Conservation (phyloP, 208 protist genomes). For the Leishmania guyanensis region DNA sequence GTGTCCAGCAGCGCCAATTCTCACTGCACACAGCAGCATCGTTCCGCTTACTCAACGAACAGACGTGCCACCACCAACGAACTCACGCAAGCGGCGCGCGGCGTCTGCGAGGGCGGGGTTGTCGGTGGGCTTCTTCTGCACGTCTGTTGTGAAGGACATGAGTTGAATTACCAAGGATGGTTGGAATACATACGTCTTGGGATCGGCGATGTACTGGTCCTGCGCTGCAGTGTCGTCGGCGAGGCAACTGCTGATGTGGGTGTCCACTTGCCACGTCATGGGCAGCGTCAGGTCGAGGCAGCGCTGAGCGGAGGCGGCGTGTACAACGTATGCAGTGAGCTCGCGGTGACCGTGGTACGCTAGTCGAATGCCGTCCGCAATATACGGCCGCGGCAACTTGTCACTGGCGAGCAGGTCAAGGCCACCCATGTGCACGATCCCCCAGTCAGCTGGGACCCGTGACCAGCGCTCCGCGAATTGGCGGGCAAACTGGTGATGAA, state of each 20-base stretch:
- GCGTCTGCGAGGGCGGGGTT: conserved; percentile 86
- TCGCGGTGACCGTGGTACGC: conserved; percentile 90
- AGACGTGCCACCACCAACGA: conserved; percentile 84
- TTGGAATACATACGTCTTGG: conserved; percentile 90
- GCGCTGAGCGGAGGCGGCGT: conserved; percentile 64
- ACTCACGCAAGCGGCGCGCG: conserved; percentile 88
- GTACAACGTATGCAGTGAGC: conserved; percentile 88
- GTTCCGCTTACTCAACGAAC: conserved; percentile 45
- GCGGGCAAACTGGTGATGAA: conserved; percentile 73
- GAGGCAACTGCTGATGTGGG: conserved; percentile 79
- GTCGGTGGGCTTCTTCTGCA: conserved; percentile 78
- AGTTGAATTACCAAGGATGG: conserved; percentile 89
- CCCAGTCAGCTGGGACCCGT: conserved; percentile 83
- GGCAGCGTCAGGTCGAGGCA: conserved; percentile 79
- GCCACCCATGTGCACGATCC: conserved; percentile 88
- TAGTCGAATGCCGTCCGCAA: conserved; percentile 76
- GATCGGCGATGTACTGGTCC: conserved; percentile 87
- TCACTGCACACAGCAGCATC: not conserved
- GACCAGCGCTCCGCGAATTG: conserved; percentile 57
- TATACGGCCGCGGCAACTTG: conserved; percentile 84
- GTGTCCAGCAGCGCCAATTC: not conserved
- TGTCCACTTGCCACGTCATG: conserved; percentile 94
- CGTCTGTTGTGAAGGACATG: conserved; percentile 86
- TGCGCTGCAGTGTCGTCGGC: conserved; percentile 59
- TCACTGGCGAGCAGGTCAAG: conserved; percentile 79